These are phyloP conservation scores for Cyberlindnera americana DNA, from an alignment of 805 yeast species.

Conservation along the genomic window DNA sequence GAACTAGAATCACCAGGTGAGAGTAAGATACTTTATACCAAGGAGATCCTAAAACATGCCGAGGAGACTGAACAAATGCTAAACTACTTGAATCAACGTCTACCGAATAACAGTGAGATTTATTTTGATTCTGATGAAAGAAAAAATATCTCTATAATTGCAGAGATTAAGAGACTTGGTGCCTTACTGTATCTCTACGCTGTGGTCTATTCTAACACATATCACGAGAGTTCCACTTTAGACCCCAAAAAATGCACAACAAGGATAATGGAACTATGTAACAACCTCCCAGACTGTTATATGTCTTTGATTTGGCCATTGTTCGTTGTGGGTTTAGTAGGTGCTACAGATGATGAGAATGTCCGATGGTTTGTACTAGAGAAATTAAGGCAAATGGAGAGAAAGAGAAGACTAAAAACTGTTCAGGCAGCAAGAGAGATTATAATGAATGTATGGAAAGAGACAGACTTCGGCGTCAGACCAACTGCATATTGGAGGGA, in stretches of 20 bases:
- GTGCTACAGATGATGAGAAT: slow-evolving; percentile 30
- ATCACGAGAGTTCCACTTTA: slow-evolving; percentile 13
- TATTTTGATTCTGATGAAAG: slow-evolving; percentile 18
- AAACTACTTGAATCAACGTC: slow-evolving; percentile 24
- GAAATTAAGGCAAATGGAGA: slow-evolving; percentile 33
- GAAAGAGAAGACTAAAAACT: slow-evolving; percentile 35
- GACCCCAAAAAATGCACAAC: slow-evolving; percentile 20
- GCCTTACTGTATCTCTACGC: slow-evolving; percentile 35
- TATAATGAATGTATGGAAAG: slow-evolving; percentile 38
- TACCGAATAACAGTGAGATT: slow-evolving; percentile 22
- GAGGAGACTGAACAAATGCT: slow-evolving; percentile 29
- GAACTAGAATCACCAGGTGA: slow-evolving; percentile 25
- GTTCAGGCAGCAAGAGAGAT: slow-evolving; percentile 35
- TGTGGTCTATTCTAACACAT: slow-evolving; percentile 29
- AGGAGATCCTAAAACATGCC: slow-evolving; percentile 28
- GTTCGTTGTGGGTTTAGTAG: slow-evolving; percentile 36
- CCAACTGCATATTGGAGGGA: slow-evolving; percentile 34
- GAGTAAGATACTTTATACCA: slow-evolving; percentile 7
- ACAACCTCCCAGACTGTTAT: slow-evolving; percentile 29
- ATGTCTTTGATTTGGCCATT: slow-evolving; percentile 41
- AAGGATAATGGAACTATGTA: slow-evolving; percentile 25
- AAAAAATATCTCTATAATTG: slow-evolving; percentile 28
- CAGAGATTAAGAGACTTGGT: slow-evolving; percentile 37
- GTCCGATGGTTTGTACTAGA: slow-evolving; percentile 38
- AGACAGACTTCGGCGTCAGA: slow-evolving; percentile 31